phyloP scores from a whole-genome alignment of 768 basidiomycete genomes.

The Russula lepida region DNA sequence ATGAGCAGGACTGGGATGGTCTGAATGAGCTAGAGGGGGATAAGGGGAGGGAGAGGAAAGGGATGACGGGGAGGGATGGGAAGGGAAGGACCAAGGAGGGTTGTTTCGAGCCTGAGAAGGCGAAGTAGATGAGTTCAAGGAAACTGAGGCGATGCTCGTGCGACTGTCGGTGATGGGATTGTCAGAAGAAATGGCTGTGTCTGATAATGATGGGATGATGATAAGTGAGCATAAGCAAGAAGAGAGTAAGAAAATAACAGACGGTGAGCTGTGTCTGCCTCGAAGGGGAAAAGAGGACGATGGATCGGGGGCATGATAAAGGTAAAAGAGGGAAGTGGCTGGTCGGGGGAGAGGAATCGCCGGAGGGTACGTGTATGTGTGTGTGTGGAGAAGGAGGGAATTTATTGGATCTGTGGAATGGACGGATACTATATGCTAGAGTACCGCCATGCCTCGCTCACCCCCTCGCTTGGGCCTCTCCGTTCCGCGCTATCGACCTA shows the following conservation, averaged over 20 bases:
- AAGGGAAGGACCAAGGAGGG: background rate
- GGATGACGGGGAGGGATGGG: background rate
- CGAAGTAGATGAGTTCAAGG: background rate
- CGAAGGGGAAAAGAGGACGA: background rate
- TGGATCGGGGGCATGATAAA: background rate
- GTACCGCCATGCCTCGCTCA: no score
- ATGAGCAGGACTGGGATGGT: background rate
- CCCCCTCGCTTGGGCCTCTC: no score
- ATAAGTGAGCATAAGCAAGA: background rate
- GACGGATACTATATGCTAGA: no score
- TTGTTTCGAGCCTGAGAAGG: background rate
- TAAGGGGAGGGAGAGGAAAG: slow-evolving; percentile 2
- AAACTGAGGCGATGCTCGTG: background rate
- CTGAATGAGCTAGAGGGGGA: background rate
- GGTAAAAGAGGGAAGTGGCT: background rate
- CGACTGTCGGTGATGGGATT: background rate
- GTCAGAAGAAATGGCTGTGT: background rate
- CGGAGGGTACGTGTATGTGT: slow-evolving; percentile 3
- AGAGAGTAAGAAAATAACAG: background rate
- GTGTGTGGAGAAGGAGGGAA: background rate
- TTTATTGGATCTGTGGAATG: no score
- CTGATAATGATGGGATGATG: background rate
- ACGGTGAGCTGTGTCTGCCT: background rate
- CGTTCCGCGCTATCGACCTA: no score
- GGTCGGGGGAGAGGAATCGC: slow-evolving; percentile 7